Evolutionary conservation across 805 yeast genomes (phyloP).

Genomic region (Wickerhamiella azyma): DNA sequence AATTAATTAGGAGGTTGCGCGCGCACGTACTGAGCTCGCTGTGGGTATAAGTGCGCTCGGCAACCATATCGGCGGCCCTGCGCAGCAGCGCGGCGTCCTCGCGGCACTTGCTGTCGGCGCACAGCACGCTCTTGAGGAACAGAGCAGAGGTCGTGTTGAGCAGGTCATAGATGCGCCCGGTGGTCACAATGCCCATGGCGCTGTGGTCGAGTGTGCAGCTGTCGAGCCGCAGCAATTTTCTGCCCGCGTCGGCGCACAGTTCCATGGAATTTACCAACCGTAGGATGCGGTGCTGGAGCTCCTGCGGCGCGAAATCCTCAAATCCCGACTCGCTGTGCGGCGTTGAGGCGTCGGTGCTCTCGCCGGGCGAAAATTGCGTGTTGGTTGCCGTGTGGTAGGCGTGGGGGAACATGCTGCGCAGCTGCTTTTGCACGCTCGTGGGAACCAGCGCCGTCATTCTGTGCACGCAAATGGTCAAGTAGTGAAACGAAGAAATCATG

Average conservation of each 20-base stretch:
- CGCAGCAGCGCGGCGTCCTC: slow-evolving; percentile 5
- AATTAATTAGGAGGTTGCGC: not conserved
- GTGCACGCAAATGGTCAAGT: slow-evolving; percentile 13
- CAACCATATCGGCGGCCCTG: not conserved
- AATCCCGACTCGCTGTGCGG: not conserved
- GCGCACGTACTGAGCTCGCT: not conserved
- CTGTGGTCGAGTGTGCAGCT: not conserved
- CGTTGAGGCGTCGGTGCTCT: not conserved
- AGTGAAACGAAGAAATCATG: not conserved
- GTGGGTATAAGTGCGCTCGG: not conserved
- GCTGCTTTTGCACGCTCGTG: slow-evolving; percentile 9
- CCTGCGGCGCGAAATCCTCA: not conserved
- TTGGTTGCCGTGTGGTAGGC: not conserved
- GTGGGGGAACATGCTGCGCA: slow-evolving; percentile 2
- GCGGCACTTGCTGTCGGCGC: slow-evolving; percentile 3
- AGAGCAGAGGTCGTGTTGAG: slow-evolving; percentile 1
- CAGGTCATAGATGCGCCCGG: not conserved
- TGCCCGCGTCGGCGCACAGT: slow-evolving; percentile 6
- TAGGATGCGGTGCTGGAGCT: slow-evolving; percentile 1
- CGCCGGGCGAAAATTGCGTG: not conserved
- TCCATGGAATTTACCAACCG: slow-evolving; percentile 5
- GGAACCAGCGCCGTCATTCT: slow-evolving; percentile 19
- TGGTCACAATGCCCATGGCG: not conserved
- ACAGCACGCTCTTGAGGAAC: slow-evolving; percentile 6
- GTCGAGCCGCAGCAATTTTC: not conserved